These are phyloP conservation scores for Lenzites betulinus DNA, from an alignment of 768 basidiomycete species.

Conservation along the genomic window DNA sequence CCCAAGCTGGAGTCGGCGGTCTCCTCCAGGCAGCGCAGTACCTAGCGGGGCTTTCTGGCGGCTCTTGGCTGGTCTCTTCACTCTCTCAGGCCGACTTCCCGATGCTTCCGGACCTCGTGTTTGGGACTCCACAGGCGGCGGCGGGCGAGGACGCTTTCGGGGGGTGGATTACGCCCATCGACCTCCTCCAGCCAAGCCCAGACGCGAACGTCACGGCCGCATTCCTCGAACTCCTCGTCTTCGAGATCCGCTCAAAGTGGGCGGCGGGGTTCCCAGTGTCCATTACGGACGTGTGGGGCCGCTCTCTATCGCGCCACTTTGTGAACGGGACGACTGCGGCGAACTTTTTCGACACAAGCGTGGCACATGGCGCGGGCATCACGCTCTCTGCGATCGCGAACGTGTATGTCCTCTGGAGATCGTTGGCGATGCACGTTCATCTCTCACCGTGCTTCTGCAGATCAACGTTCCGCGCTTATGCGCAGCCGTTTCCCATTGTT, in stretches of 20 bases:
- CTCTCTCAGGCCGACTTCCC: slow-evolving; percentile 68
- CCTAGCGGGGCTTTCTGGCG: slow-evolving; percentile 55
- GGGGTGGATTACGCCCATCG: slow-evolving; percentile 51
- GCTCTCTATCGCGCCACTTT: slow-evolving; percentile 74
- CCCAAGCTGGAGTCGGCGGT: slow-evolving; percentile 46
- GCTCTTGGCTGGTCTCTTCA: slow-evolving; percentile 69
- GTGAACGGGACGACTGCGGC: slow-evolving; percentile 59
- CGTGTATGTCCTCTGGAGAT: slow-evolving; percentile 20
- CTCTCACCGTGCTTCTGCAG: slow-evolving; percentile 29
- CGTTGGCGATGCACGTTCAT: background rate
- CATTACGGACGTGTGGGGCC: slow-evolving; percentile 63
- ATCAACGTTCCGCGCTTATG: slow-evolving; percentile 49
- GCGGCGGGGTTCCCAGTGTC: slow-evolving; percentile 34
- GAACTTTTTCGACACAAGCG: slow-evolving; percentile 62
- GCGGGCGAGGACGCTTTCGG: slow-evolving; percentile 60
- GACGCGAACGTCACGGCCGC: slow-evolving; percentile 56
- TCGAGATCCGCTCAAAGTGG: slow-evolving; percentile 55
- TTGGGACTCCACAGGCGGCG: slow-evolving; percentile 47
- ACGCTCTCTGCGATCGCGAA: slow-evolving; percentile 61
- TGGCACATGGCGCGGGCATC: slow-evolving; percentile 71
- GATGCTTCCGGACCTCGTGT: slow-evolving; percentile 53
- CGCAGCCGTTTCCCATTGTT: slow-evolving; percentile 69
- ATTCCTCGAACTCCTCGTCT: slow-evolving; percentile 56
- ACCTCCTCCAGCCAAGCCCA: slow-evolving; percentile 46
- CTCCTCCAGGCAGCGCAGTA: slow-evolving; percentile 57